Percentiles rank a stretch among this genome's conserved stretches.
Evolutionary conservation across 768 basidiomycete genomes (phyloP).

Genomic region (Mycena haematopus): DNA sequence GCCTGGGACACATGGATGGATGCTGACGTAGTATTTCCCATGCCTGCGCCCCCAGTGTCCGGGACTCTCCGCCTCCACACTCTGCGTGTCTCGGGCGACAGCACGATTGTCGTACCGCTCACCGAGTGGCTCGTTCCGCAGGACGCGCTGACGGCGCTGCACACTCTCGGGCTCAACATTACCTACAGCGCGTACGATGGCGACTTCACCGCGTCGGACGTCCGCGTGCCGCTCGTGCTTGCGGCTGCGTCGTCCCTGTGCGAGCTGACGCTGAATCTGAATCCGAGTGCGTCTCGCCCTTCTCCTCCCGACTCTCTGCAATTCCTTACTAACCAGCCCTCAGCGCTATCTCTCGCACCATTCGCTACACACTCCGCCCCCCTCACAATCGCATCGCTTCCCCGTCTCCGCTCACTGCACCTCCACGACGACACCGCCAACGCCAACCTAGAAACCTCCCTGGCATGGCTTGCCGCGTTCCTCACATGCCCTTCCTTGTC

Average conservation of each 20-base stretch:
- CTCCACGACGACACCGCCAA: conserved; percentile 23
- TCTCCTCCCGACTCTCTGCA: background rate
- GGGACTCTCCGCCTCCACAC: conserved; percentile 12
- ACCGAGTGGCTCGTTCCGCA: conserved; percentile 21
- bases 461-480: conserved; percentile 15
- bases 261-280: conserved; percentile 18
- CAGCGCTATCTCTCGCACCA: conserved; percentile 7
- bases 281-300: conserved; percentile 20
- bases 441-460: conserved; percentile 10
- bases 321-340: background rate
- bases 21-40: background rate
- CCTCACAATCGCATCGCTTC: conserved; percentile 2
- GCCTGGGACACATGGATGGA: background rate
- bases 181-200: background rate
- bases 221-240: conserved; percentile 5
- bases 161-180: conserved; percentile 16
- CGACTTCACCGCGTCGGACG: conserved; percentile 19
- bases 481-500: background rate
- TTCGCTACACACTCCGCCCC: background rate
- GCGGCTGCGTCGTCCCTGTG: conserved; percentile 7
- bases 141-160: conserved; percentile 5
- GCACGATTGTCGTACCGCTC: conserved; percentile 20
- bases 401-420: conserved; percentile 17
- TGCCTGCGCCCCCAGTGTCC: background rate
- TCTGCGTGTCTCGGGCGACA: conserved; percentile 16